Percentiles rank a stretch among this genome's conserved stretches.
Evolutionary conservation across 2,329 filamentous ascomycete species (phyloP).

Genomic region (Colletotrichum endophyticum): DNA sequence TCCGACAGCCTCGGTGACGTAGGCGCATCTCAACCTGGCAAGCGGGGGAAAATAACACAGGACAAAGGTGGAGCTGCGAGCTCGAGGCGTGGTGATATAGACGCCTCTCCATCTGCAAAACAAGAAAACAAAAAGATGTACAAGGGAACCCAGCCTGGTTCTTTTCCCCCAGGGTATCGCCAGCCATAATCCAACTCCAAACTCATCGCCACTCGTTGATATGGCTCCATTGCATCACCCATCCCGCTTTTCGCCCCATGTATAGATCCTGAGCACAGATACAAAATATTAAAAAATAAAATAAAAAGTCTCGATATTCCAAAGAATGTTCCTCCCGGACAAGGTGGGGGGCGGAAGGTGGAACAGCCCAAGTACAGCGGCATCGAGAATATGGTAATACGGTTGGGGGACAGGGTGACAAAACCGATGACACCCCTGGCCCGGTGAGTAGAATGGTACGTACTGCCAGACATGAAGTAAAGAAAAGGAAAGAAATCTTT

Average conservation of each 20-base stretch:
- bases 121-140: slow-evolving; percentile 1
- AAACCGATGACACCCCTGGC: background rate
- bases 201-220: background rate
- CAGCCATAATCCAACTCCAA: slow-evolving; percentile 9
- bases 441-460: slow-evolving; percentile 5
- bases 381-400: background rate
- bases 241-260: background rate
- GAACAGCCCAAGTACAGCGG: background rate
- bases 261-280: slow-evolving; percentile 13
- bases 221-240: background rate
- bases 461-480: slow-evolving; percentile 6
- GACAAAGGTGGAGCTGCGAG: background rate
- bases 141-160: slow-evolving; percentile 1
- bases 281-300: slow-evolving; percentile 19
- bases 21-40: slow-evolving; percentile 12
- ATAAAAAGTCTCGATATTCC: background rate
- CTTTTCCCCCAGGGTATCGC: slow-evolving; percentile 11
- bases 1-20: background rate
- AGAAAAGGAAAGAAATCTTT: slow-evolving; percentile 14
- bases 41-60: background rate
- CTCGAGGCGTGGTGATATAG: background rate
- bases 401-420: background rate
- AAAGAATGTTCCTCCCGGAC: background rate
- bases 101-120: background rate
- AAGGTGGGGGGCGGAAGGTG: background rate